phyloP scores from a whole-genome alignment of 495 filamentous ascomycete species.

The Parachaetomium inaequale region DNA sequence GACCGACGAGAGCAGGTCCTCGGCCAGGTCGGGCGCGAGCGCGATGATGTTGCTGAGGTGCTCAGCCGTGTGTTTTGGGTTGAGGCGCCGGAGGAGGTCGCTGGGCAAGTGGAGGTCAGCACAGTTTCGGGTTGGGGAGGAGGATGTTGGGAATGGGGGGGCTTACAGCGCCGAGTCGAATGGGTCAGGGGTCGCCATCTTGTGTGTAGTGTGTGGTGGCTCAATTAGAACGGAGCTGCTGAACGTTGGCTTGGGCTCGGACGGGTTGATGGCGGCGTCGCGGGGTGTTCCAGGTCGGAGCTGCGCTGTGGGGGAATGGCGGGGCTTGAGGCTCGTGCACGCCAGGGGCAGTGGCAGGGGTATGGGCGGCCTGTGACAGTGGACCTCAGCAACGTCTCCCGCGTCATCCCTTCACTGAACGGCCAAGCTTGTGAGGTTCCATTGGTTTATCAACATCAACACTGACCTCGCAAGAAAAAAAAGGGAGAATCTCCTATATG shows the following conservation, averaged over 20 bases:
- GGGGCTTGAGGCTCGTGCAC: conserved; percentile 16
- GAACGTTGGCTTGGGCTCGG: not conserved
- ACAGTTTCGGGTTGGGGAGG: conserved; percentile 11
- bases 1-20: conserved; percentile 96
- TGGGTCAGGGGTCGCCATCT: conserved; percentile 52
- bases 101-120: conserved; percentile 41
- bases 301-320: conserved; percentile 7
- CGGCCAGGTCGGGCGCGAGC: conserved; percentile 84
- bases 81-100: conserved; percentile 96
- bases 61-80: conserved; percentile 79
- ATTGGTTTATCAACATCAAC: not conserved
- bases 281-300: conserved; percentile 16
- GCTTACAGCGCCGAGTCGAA: conserved; percentile 81
- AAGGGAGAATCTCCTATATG: not conserved
- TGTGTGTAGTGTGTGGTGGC: conserved; percentile 12
- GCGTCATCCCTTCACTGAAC: not conserved
- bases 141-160: not conserved
- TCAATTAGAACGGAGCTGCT: not conserved
- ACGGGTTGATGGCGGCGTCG: conserved; percentile 10
- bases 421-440: not conserved
- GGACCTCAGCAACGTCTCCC: not conserved
- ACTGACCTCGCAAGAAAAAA: not conserved
- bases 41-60: conserved; percentile 83
- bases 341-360: conserved; percentile 7
- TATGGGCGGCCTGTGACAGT: not conserved